phyloP scores from a whole-genome alignment of 1,139 yeast species.

The Saccharomyces hybrid region DNA sequence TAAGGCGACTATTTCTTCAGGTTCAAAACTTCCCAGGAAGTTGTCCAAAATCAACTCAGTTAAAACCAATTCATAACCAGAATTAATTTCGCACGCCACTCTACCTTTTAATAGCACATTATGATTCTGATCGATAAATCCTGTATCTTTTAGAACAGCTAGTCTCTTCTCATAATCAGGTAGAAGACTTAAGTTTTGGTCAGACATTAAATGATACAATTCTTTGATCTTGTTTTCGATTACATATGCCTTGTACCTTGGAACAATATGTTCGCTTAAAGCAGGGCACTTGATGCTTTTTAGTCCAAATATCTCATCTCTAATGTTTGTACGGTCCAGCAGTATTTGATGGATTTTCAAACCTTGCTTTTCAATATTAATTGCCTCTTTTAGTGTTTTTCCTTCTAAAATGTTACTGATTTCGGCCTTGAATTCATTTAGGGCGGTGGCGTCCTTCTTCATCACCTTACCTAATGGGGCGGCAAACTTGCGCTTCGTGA shows the following conservation, averaged over 20 bases:
- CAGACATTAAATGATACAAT: constrained; percentile 60
- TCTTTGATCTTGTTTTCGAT: constrained; percentile 47
- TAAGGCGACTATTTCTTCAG: constrained; percentile 92
- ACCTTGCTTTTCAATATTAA: constrained; percentile 41
- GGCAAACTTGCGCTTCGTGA: constrained; percentile 41
- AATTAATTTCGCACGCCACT: constrained; percentile 79
- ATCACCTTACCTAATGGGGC: constrained; percentile 40
- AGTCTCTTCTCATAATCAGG: constrained; percentile 93
- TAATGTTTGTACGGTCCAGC: constrained; percentile 39
- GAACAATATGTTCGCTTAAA: constrained; percentile 44
- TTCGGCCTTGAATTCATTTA: constrained; percentile 39
- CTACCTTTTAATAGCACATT: constrained; percentile 81
- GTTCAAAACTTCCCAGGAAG: constrained; percentile 85
- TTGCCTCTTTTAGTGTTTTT: constrained; percentile 40
- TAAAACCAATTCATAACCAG: constrained; percentile 83
- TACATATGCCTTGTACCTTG: constrained; percentile 41
- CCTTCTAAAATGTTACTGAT: constrained; percentile 37
- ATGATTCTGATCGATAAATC: constrained; percentile 66
- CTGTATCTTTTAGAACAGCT: constrained; percentile 62
- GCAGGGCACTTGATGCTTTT: constrained; percentile 34
- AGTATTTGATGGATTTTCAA: constrained; percentile 47
- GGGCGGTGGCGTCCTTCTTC: constrained; percentile 38
- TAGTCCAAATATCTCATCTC: constrained; percentile 33
- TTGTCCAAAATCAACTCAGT: constrained; percentile 88
- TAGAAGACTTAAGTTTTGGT: constrained; percentile 77